Percentiles rank a stretch among this genome's conserved stretches.
phyloP scores from a whole-genome alignment of 2,329 filamentous ascomycete species.

The Volutella citrinella region DNA sequence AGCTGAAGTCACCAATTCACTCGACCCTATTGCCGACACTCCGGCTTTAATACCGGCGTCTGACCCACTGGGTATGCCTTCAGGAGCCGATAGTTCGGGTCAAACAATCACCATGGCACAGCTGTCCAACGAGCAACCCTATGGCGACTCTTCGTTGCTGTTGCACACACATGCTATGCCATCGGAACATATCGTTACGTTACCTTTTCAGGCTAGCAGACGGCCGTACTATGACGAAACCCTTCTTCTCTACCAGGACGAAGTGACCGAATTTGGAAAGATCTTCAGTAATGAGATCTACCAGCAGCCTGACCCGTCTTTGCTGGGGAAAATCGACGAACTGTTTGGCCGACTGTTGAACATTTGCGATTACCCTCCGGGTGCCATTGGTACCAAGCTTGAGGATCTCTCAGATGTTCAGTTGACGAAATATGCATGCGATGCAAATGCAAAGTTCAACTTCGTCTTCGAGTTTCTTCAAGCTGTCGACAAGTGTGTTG shows the following conservation, averaged over 20 bases:
- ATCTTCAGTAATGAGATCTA: conserved; percentile 40
- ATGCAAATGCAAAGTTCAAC: conserved; percentile 58
- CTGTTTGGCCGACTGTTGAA: conserved; percentile 51
- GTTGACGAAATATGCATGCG: conserved; percentile 51
- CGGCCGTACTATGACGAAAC: conserved; percentile 51
- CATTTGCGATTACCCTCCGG: conserved; percentile 56
- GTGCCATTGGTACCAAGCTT: conserved; percentile 43
- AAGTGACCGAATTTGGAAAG: conserved; percentile 44
- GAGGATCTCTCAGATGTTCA: conserved; percentile 37
- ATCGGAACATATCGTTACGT: conserved; percentile 49
- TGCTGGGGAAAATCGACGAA: conserved; percentile 46
- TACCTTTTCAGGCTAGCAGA: conserved; percentile 53
- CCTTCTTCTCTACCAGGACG: conserved; percentile 40
- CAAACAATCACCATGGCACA: conserved; percentile 26
- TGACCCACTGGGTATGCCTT: conserved; percentile 14
- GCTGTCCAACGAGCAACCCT: conserved; percentile 19
- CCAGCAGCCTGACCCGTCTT: conserved; percentile 34
- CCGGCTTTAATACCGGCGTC: conserved; percentile 20
- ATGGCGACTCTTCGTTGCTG: conserved; percentile 16
- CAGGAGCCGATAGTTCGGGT: conserved; percentile 18
- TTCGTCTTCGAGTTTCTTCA: conserved; percentile 57
- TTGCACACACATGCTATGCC: conserved; percentile 9
- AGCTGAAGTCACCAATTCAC: conserved; percentile 33
- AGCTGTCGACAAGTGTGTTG: conserved; percentile 40
- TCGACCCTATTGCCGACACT: conserved; percentile 18